Conservation (phyloP, 805 yeast genomes). For the Zygosaccharomyces bailii region DNA sequence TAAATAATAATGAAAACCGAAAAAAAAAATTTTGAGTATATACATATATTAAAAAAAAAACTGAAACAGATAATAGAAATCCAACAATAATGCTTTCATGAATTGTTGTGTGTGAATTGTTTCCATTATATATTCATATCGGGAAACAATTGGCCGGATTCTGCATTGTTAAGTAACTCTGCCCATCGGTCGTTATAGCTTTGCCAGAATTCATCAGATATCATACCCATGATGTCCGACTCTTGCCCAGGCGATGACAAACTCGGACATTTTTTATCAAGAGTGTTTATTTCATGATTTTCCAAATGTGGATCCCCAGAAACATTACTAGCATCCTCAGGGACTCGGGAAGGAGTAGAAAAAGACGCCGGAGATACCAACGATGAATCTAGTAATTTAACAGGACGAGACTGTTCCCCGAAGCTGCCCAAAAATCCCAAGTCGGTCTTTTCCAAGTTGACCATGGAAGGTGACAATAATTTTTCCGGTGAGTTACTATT, state of each 20-base stretch:
- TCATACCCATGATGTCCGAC: slow-evolving; percentile 14
- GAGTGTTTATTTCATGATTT: neutral
- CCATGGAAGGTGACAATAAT: slow-evolving; percentile 8
- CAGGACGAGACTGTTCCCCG: slow-evolving; percentile 6
- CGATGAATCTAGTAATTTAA: neutral
- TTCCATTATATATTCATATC: slow-evolving; percentile 7
- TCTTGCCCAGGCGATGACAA: slow-evolving; percentile 2
- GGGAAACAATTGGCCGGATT: slow-evolving; percentile 3
- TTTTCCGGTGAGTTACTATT: slow-evolving; percentile 6
- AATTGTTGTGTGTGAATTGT: too few relatives aligned
- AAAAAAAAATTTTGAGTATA: neutral
- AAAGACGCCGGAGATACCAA: neutral
- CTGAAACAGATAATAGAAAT: neutral
- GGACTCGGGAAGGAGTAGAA: neutral
- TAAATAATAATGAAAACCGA: neutral
- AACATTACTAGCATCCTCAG: neutral
- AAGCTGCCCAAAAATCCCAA: slow-evolving; percentile 8
- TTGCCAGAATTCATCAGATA: slow-evolving; percentile 28
- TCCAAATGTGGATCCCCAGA: too few relatives aligned
- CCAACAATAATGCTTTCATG: too few relatives aligned
- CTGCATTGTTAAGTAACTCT: slow-evolving; percentile 14
- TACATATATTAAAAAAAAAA: neutral
- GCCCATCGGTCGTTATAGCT: slow-evolving; percentile 26
- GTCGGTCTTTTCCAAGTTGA: slow-evolving; percentile 11
- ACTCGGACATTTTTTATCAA: neutral